These are phyloP conservation scores for Globisporangium parvum DNA, from an alignment of 352 stramenopile species.

Conservation along the genomic window DNA sequence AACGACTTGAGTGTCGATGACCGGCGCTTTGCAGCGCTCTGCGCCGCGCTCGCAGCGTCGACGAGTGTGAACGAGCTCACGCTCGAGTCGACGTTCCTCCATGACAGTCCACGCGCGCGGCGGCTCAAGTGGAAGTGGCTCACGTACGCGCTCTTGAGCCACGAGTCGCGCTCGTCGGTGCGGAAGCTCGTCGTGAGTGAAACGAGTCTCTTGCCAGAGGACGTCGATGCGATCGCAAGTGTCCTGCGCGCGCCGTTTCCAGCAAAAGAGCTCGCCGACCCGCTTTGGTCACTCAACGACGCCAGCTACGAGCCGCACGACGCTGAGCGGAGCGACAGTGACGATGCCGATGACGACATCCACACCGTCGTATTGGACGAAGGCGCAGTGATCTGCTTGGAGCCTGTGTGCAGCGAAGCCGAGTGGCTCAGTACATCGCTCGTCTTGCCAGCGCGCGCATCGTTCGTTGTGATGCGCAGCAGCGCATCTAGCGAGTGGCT, in stretches of 20 bases:
- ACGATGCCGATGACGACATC: slow-evolving; percentile 1
- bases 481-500: slow-evolving; percentile 19
- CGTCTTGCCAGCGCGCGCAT: slow-evolving; percentile 19
- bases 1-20: slow-evolving; percentile 14
- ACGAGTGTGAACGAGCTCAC: slow-evolving; percentile 11
- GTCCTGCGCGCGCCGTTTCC: slow-evolving; percentile 17
- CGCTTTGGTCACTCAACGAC: slow-evolving; percentile 23
- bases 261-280: slow-evolving; percentile 24
- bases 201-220: slow-evolving; percentile 7
- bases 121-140: slow-evolving; percentile 14
- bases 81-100: slow-evolving; percentile 8
- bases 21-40: slow-evolving; percentile 11
- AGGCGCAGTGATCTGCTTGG: slow-evolving; percentile 22
- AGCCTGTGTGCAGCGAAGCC: slow-evolving; percentile 24
- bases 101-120: slow-evolving; percentile 7
- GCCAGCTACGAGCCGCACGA: slow-evolving; percentile 8
- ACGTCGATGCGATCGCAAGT: slow-evolving; percentile 21
- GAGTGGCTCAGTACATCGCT: slow-evolving; percentile 26
- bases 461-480: slow-evolving; percentile 23
- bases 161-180: slow-evolving; percentile 10
- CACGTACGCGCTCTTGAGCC: slow-evolving; percentile 11
- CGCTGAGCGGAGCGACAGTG: not conserved
- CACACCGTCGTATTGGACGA: slow-evolving; percentile 5
- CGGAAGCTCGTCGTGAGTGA: slow-evolving; percentile 8
- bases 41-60: slow-evolving; percentile 5